phyloP scores from a whole-genome alignment of 1,284 basidiomycete genomes.

The Marasmius tenuissimus region DNA sequence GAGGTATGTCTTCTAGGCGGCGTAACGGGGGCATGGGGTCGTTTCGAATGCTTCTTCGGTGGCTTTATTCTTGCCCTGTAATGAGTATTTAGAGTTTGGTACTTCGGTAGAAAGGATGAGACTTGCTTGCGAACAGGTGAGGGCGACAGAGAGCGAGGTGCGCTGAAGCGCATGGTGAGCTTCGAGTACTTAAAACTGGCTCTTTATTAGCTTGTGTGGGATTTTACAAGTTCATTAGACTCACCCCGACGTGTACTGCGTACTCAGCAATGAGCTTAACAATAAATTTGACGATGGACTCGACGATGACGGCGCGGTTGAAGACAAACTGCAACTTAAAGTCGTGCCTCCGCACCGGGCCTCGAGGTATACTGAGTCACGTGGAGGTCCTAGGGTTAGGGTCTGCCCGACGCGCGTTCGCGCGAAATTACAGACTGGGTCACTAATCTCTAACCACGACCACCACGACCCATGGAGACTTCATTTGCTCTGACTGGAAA shows the following conservation, averaged over 20 bases:
- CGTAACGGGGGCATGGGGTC: background rate
- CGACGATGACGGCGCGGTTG: too few species aligned
- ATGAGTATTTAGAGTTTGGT: conserved; percentile 7
- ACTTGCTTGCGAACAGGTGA: conserved; percentile 56
- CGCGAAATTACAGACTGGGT: background rate
- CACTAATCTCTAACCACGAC: background rate
- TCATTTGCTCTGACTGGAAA: conserved; percentile 83
- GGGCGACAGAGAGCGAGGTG: conserved; percentile 58
- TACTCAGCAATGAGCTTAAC: too few species aligned
- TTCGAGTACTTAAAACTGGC: background rate
- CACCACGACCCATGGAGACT: conserved; percentile 57
- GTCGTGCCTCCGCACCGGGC: too few species aligned
- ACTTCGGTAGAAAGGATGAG: conserved; percentile 5
- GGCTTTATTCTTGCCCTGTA: conserved; percentile 1
- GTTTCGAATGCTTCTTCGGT: conserved; percentile 11
- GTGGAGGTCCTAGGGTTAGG: background rate
- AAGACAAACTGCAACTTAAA: too few species aligned
- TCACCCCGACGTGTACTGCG: too few species aligned
- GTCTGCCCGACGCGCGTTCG: conserved; percentile 6
- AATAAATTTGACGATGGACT: too few species aligned
- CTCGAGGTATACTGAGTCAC: background rate
- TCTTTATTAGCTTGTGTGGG: background rate
- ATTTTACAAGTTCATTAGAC: background rate
- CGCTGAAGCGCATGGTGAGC: conserved; percentile 56
- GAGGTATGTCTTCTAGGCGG: conserved; percentile 34